A percentile compares a stretch with the other conserved stretches of the same genome.
These are phyloP conservation scores for Tuber indicum DNA, from an alignment of 495 filamentous ascomycete genomes.

Conservation along the genomic window DNA sequence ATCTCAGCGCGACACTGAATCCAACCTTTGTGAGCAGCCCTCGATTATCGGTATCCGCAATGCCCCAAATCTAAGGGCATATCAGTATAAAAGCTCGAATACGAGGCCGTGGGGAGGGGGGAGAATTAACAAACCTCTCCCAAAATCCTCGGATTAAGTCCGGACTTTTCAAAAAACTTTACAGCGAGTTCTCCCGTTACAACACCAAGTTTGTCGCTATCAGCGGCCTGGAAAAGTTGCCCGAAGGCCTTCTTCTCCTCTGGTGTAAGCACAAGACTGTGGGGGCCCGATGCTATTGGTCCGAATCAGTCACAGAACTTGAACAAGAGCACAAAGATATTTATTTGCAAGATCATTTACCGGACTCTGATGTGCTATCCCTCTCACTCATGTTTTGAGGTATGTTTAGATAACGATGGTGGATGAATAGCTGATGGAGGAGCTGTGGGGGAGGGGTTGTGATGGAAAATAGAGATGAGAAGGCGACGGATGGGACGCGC, in stretches of 20 bases:
- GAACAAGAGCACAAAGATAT: constrained; percentile 1
- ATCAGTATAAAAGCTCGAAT: background rate
- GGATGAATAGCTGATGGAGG: constrained; percentile 9
- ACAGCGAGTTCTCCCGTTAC: constrained; percentile 94
- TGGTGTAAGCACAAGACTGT: constrained; percentile 72
- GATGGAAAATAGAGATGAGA: background rate
- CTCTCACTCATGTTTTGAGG: constrained; percentile 34
- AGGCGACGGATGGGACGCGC: constrained; percentile 9
- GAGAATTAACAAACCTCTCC: constrained; percentile 65
- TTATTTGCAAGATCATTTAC: constrained; percentile 21
- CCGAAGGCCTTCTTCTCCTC: constrained; percentile 92
- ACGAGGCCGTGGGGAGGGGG: background rate
- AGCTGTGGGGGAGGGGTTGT: background rate
- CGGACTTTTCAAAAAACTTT: constrained; percentile 96
- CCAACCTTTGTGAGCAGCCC: constrained; percentile 85
- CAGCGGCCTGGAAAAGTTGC: constrained; percentile 82
- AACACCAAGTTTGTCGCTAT: constrained; percentile 82
- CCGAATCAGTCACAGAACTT: constrained; percentile 3
- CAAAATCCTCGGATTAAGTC: constrained; percentile 71
- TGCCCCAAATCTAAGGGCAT: constrained; percentile 84
- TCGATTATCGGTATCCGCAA: constrained; percentile 92
- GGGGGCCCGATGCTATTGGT: constrained; percentile 35
- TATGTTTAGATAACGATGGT: constrained; percentile 9
- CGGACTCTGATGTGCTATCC: constrained; percentile 39
- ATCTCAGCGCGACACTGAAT: constrained; percentile 81